These are phyloP conservation scores for Paracorniculantispora psalliotae DNA, from an alignment of 2,329 filamentous ascomycete species.

Conservation along the genomic window DNA sequence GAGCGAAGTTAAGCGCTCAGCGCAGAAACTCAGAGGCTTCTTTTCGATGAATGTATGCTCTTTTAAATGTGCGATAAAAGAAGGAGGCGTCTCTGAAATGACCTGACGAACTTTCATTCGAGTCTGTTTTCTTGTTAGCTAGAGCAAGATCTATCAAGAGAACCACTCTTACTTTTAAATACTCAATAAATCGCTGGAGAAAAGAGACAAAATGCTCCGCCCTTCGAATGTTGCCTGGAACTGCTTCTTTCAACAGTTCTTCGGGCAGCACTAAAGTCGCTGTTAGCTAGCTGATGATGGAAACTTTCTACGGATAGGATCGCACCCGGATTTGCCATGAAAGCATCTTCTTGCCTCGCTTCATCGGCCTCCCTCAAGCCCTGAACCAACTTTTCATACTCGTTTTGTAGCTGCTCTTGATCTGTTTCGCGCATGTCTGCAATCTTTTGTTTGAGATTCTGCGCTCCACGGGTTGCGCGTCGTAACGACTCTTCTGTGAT, in stretches of 20 bases:
- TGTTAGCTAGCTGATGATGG: constrained; percentile 17
- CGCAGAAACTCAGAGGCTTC: constrained; percentile 90
- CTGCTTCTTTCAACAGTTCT: constrained; percentile 89
- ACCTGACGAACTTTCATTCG: constrained; percentile 98
- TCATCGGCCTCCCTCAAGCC: constrained; percentile 85
- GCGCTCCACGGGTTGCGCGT: constrained; percentile 84
- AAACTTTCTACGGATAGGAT: background rate
- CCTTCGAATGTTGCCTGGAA: constrained; percentile 91
- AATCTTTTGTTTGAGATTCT: constrained; percentile 86
- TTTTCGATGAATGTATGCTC: constrained; percentile 97
- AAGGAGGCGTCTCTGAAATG: constrained; percentile 93
- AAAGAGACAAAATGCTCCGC: constrained; percentile 96
- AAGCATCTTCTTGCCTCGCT: constrained; percentile 85
- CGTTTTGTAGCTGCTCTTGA: constrained; percentile 86
- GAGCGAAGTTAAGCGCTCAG: constrained; percentile 87
- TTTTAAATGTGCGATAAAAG: constrained; percentile 86
- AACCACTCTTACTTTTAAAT: constrained; percentile 61
- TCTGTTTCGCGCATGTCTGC: constrained; percentile 94
- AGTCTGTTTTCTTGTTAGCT: constrained; percentile 49
- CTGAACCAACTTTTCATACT: constrained; percentile 93
- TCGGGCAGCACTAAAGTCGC: constrained; percentile 68
- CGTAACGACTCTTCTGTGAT: constrained; percentile 91
- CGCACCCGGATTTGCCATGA: constrained; percentile 83
- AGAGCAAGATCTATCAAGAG: too few species aligned
- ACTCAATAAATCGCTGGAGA: constrained; percentile 94